A percentile compares a stretch with the other conserved stretches of the same genome.
These are phyloP conservation scores for Hawksworthiomyces lignivorus DNA, from an alignment of 2,329 filamentous ascomycete species.

Conservation along the genomic window DNA sequence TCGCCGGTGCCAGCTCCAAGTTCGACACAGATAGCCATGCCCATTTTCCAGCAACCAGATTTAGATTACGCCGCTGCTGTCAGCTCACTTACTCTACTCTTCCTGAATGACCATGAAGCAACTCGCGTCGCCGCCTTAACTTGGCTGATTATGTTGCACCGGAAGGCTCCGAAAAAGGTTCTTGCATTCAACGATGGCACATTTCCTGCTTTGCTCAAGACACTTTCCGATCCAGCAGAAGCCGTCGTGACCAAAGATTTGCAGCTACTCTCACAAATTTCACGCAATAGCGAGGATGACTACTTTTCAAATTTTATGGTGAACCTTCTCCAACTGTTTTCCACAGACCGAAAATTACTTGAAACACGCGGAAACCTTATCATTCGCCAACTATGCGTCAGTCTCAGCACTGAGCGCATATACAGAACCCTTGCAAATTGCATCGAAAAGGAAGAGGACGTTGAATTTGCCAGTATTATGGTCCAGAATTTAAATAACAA, in stretches of 20 bases:
- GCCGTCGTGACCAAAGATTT: constrained; percentile 93
- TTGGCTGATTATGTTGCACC: constrained; percentile 96
- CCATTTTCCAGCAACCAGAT: constrained; percentile 47
- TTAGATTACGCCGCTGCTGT: constrained; percentile 96
- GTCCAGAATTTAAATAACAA: constrained; percentile 99
- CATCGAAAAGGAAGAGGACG: constrained; percentile 93
- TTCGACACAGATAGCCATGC: constrained; percentile 16
- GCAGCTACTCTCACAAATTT: constrained; percentile 91
- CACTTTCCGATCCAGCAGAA: constrained; percentile 88
- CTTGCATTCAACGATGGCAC: constrained; percentile 95
- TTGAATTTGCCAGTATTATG: constrained; percentile 99
- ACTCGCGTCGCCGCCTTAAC: constrained; percentile 88
- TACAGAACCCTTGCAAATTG: constrained; percentile 94
- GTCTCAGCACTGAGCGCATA: constrained; percentile 86
- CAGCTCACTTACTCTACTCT: constrained; percentile 83
- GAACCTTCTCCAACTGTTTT: constrained; percentile 88
- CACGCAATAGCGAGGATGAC: constrained; percentile 89
- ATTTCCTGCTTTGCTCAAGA: constrained; percentile 92
- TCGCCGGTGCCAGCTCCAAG: constrained; percentile 21
- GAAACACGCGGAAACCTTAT: constrained; percentile 94
- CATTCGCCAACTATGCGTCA: constrained; percentile 88
- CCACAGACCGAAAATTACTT: constrained; percentile 81
- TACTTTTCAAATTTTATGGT: constrained; percentile 99
- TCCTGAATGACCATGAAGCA: constrained; percentile 93
- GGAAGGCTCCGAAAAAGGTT: constrained; percentile 87